A percentile compares a stretch with the other conserved stretches of the same genome.
phyloP scores from a whole-genome alignment of 208 protist species.

The Acanthamoeba culbertsoni region DNA sequence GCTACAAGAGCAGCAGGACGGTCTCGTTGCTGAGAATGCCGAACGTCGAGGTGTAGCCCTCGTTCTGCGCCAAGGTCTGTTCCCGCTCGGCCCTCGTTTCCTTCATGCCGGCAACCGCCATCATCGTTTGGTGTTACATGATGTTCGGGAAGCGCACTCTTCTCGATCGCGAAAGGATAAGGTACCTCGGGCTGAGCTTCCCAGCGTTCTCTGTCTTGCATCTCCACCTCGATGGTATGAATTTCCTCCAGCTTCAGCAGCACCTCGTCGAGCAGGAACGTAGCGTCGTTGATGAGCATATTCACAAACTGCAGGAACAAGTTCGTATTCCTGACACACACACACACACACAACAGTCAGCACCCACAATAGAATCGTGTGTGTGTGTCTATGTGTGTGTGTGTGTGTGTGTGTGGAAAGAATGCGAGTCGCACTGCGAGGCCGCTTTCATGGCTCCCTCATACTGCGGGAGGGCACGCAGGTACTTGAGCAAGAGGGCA shows the following conservation, averaged over 20 bases:
- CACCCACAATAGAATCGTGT: too few relatives aligned
- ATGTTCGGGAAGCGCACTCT: background rate
- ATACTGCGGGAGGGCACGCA: constrained; percentile 46
- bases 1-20: background rate
- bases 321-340: background rate
- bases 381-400: too few relatives aligned
- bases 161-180: background rate
- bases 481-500: constrained; percentile 60
- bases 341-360: background rate
- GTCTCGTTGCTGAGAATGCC: constrained; percentile 49
- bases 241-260: constrained; percentile 55
- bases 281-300: constrained; percentile 66
- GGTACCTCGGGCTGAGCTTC: constrained; percentile 29
- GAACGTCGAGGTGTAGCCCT: constrained; percentile 28
- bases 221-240: constrained; percentile 25
- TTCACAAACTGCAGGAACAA: constrained; percentile 61
- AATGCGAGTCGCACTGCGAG: too few relatives aligned
- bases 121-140: too few relatives aligned
- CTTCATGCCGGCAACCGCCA: background rate
- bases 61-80: background rate
- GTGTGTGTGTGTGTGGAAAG: too few relatives aligned
- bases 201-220: constrained; percentile 37
- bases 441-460: constrained; percentile 11
- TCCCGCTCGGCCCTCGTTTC: constrained; percentile 19
- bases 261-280: constrained; percentile 59